Percentiles rank a stretch among this genome's conserved stretches.
phyloP scores from a whole-genome alignment of 2,329 filamentous ascomycete species.

The Falciphora oryzae region DNA sequence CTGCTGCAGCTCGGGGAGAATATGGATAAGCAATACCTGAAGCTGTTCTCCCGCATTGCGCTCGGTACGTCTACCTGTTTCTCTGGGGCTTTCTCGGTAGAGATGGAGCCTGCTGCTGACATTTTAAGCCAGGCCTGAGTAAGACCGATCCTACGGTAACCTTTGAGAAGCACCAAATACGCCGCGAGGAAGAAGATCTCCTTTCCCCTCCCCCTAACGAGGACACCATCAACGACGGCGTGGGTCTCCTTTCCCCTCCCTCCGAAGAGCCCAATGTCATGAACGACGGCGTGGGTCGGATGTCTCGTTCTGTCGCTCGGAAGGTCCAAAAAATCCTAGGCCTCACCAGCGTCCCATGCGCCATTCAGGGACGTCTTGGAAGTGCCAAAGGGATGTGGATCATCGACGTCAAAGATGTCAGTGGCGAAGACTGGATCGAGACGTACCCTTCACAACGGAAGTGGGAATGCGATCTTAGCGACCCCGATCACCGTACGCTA shows the following conservation, averaged over 20 bases:
- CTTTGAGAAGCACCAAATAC: slow-evolving; percentile 42
- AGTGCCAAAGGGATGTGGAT: slow-evolving; percentile 75
- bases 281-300: slow-evolving; percentile 61
- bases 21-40: slow-evolving; percentile 39
- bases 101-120: not conserved
- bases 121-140: slow-evolving; percentile 46
- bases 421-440: slow-evolving; percentile 56
- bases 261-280: too few species aligned
- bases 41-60: slow-evolving; percentile 52
- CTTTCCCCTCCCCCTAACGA: slow-evolving; percentile 29
- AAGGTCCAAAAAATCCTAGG: slow-evolving; percentile 46
- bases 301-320: slow-evolving; percentile 55
- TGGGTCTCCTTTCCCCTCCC: too few species aligned
- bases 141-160: slow-evolving; percentile 41
- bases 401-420: slow-evolving; percentile 43
- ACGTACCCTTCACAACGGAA: slow-evolving; percentile 64
- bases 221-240: too few species aligned
- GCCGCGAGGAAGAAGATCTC: slow-evolving; percentile 30
- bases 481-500: slow-evolving; percentile 53
- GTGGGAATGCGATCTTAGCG: slow-evolving; percentile 48
- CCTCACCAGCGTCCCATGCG: slow-evolving; percentile 49
- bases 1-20: slow-evolving; percentile 42
- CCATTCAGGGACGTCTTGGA: slow-evolving; percentile 64
- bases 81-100: slow-evolving; percentile 8
- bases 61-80: slow-evolving; percentile 36